Evolutionary conservation across 2,329 filamentous ascomycete genomes (phyloP), one percentile per base, ranked within the genome.

Genomic region (Penicillium hordei): DNA sequence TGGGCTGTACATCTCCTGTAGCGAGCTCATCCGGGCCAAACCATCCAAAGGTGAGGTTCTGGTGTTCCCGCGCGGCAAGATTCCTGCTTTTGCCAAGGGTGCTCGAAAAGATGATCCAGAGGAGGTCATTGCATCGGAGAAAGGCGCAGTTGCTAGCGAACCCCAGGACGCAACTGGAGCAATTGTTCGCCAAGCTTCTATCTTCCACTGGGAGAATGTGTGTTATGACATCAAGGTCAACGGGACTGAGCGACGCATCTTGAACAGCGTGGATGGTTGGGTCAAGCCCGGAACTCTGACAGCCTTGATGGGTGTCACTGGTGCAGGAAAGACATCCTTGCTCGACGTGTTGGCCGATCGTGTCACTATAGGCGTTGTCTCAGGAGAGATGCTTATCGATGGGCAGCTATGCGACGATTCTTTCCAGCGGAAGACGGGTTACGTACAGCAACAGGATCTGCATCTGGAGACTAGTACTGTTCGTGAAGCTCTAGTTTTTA

Each of bases 231-330:
- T 91, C 72, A 86, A 86, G 69, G 91, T 96, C 76, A 95, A 95
- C 78, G 81, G 81, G 12, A 85, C 93, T 66, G 77, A 81, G 1
- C 84, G 91, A n/a, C 85, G 88, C 38, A 89, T 97, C 67, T 79
- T 97, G 59, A 88, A 96, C 67, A 81, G 93, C 60, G 90, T 96
- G 12, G 89, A 95, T 70, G 93, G 93, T 33, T 96, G 91, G 90
- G 91, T 97, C 59, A 94, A 95, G 75, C 93, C 93, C 4, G 93
- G 93, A 60, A 96, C 91, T 15, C 73, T 96, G 50, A 96, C 92
- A 8, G 92, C 91, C 34, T 81, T 96, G 5, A 96, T 96, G 92
- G 83, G 91, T 77, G 90, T 93, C 5, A 92, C 89, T 34, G 92
- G 93, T 63, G 93, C 93, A 23, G 93, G 93, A 57, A 97, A 97